Conservation (phyloP, 768 basidiomycete species). For the Crepidotus variabilis region DNA sequence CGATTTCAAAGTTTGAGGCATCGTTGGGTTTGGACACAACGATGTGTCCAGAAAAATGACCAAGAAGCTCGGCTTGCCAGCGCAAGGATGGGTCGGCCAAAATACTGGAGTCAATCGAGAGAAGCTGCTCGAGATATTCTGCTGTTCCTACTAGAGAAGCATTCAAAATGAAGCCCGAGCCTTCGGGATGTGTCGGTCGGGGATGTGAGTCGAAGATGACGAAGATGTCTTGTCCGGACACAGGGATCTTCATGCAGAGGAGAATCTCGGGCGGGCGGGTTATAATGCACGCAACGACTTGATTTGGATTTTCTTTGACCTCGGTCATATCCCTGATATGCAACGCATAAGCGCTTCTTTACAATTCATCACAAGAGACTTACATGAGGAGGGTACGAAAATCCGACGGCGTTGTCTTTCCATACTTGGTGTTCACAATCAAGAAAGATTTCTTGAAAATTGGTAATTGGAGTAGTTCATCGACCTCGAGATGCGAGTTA, state of each 20-base stretch:
- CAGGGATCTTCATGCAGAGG: conserved; percentile 40
- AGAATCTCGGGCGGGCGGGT: conserved; percentile 73
- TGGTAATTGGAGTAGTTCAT: conserved; percentile 15
- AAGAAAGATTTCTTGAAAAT: conserved; percentile 24
- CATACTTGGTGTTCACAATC: conserved; percentile 54
- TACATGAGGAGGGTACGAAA: conserved; percentile 27
- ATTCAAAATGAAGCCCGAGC: conserved; percentile 57
- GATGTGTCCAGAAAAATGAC: conserved; percentile 57
- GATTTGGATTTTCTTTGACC: conserved; percentile 19
- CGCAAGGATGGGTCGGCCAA: conserved; percentile 40
- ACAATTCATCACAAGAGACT: conserved; percentile 21
- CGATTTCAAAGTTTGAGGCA: conserved; percentile 2
- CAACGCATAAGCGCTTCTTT: not conserved
- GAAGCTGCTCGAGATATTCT: conserved; percentile 38
- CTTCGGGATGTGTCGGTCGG: conserved; percentile 52
- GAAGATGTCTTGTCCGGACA: conserved; percentile 36
- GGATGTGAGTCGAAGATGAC: conserved; percentile 69
- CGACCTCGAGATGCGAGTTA: conserved; percentile 17
- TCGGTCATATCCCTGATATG: conserved; percentile 15
- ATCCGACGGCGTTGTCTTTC: conserved; percentile 5
- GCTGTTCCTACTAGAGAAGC: conserved; percentile 41
- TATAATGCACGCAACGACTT: conserved; percentile 44
- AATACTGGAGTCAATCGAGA: conserved; percentile 45
- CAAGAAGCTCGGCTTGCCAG: conserved; percentile 65
- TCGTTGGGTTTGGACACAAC: conserved; percentile 31